Evolutionary conservation across 2,329 filamentous ascomycete genomes (phyloP), one percentile per base, ranked within the genome.

Genomic region (Paraphoma sp.): DNA sequence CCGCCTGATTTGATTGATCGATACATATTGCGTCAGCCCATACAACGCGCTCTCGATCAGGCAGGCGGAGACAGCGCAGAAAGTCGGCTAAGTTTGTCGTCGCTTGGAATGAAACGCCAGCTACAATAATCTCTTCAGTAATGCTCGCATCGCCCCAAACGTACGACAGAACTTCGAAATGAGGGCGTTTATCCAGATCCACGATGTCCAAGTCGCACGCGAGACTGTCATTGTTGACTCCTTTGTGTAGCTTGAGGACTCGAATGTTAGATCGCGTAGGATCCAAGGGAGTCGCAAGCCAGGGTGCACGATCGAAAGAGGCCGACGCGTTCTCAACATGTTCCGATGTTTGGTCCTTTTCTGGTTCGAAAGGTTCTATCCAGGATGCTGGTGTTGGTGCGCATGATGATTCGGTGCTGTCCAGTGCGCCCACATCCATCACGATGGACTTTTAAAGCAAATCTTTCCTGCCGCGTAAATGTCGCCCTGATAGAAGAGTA

Each of bases 71-170:
- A 11, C 23, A 16, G 9, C n/a, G 23, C 6, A 46, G 29, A n/a
- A 46, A 46, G 23, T 31, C 28, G 44, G 28, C 23, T 16, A 46
- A 23, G 28, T 46, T 46, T 17, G 6, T 30, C 8, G 44, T 46
- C 6, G 44, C 29, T 7, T 46, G 28, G 29, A 46, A 33, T 6
- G 23, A 10, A 10, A 30, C 28, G 29, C 44, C 28, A 6, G 17
- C 44, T 12, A 46, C 44, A 6, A 28, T 45, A 4, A 42, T 50
- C 11, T 18, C 23, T n/a, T 45, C 28, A 6, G 51, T 53, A 10
- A 46, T 30, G 8, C 14, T 29, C 2, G 43, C 4, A 43, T 53
- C 36, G 9, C 51, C 51, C 51, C 51, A 53, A 28, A 53, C 51
- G 30, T 53, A 53, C 17, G 30, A 40, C 16, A 53, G n/a, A 16